These are phyloP conservation scores for Colletotrichum plurivorum DNA, from an alignment of 2,329 filamentous ascomycete species.

Conservation along the genomic window DNA sequence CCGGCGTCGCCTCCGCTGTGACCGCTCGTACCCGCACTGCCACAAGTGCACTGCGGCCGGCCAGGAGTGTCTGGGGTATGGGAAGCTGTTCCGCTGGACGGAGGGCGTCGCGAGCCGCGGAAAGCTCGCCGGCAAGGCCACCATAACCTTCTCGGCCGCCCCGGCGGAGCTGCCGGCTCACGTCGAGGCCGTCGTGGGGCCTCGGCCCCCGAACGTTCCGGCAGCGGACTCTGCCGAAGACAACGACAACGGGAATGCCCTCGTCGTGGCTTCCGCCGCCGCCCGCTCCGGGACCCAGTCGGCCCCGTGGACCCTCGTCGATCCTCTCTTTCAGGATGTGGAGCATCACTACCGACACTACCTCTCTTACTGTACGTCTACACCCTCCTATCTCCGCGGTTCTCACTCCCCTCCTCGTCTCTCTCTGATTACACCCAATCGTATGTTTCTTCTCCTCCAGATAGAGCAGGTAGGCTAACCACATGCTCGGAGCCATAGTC, in stretches of 20 bases:
- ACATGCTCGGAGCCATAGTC: slow-evolving; percentile 57
- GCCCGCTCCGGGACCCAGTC: slow-evolving; percentile 42
- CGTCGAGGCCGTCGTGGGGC: not conserved
- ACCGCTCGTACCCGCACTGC: slow-evolving; percentile 65
- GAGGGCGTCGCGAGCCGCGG: slow-evolving; percentile 60
- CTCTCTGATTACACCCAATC: slow-evolving; percentile 4
- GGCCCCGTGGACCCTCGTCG: slow-evolving; percentile 57
- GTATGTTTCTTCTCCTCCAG: slow-evolving; percentile 5
- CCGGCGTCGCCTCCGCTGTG: slow-evolving; percentile 66
- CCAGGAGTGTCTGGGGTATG: slow-evolving; percentile 67
- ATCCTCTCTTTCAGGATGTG: slow-evolving; percentile 67
- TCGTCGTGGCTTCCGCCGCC: slow-evolving; percentile 43
- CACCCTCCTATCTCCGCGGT: slow-evolving; percentile 1
- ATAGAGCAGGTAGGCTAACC: slow-evolving; percentile 30
- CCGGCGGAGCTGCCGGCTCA: not conserved
- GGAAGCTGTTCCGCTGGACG: slow-evolving; percentile 67
- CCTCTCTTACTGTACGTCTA: slow-evolving; percentile 56
- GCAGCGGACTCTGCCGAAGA: not conserved
- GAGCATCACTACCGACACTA: slow-evolving; percentile 60
- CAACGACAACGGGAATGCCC: slow-evolving; percentile 11
- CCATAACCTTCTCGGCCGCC: slow-evolving; percentile 47
- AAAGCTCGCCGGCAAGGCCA: slow-evolving; percentile 57
- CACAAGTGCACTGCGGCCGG: slow-evolving; percentile 65
- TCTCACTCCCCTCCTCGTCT: slow-evolving; percentile 21
- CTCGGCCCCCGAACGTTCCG: slow-evolving; percentile 1